Conservation (phyloP, 2,329 filamentous ascomycete genomes). For the Colletotrichum agaves region DNA sequence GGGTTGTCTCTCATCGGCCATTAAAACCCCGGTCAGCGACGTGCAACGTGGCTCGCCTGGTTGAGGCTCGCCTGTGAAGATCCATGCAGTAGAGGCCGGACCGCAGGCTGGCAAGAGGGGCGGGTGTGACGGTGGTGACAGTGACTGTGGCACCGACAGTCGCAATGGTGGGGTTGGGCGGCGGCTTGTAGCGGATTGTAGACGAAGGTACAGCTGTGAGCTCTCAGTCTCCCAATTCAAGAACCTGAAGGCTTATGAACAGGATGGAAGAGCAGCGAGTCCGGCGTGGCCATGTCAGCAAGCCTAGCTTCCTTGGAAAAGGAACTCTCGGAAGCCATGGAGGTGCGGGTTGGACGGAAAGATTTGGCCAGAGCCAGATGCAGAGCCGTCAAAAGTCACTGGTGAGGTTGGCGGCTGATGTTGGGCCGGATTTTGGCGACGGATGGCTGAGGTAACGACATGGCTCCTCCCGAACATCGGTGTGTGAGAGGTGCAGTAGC, state of each 20-base stretch:
- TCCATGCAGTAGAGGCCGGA: slow-evolving; percentile 37
- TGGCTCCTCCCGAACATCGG: slow-evolving; percentile 35
- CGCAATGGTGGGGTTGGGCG: slow-evolving; percentile 26
- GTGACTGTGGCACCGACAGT: slow-evolving; percentile 20
- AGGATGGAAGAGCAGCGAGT: neutral
- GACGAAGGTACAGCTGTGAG: neutral
- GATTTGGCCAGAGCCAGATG: neutral
- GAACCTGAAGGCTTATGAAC: neutral
- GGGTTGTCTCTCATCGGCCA: slow-evolving; percentile 32
- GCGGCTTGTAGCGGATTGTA: slow-evolving; percentile 13
- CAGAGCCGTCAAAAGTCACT: neutral
- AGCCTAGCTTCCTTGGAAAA: neutral
- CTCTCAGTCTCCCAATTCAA: neutral
- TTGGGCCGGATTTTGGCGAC: slow-evolving; percentile 18
- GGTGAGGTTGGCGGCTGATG: too few relatives aligned
- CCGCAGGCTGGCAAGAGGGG: slow-evolving; percentile 36
- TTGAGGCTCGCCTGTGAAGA: slow-evolving; percentile 37
- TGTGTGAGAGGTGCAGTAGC: slow-evolving; percentile 32
- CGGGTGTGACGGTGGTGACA: slow-evolving; percentile 33
- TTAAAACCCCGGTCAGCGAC: slow-evolving; percentile 34
- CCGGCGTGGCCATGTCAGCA: slow-evolving; percentile 6
- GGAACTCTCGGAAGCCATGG: neutral
- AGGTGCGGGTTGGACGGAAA: neutral
- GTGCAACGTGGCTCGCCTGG: slow-evolving; percentile 41
- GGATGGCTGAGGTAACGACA: slow-evolving; percentile 31